phyloP scores from a whole-genome alignment of 108 stramenopile genomes.

The Cyclotella atomus region DNA sequence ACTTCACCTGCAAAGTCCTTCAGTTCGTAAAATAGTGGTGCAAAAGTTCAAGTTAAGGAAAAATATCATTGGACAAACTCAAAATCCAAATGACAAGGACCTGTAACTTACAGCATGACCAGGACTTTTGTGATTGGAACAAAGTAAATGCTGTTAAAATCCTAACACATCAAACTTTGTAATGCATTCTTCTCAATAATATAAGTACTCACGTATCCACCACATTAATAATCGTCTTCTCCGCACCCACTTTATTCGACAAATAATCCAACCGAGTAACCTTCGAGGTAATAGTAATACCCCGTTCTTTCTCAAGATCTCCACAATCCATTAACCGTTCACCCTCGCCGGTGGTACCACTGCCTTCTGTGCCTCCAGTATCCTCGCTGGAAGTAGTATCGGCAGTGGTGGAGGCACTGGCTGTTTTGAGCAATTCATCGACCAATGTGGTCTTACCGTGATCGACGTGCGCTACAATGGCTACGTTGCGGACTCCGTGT shows the following conservation, averaged over 20 bases:
- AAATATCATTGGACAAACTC: no score
- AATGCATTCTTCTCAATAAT: no score
- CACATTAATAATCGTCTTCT: slow-evolving; percentile 69
- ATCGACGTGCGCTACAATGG: slow-evolving; percentile 96
- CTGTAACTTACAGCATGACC: no score
- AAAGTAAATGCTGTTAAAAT: no score
- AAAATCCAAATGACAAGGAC: no score
- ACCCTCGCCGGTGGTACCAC: slow-evolving; percentile 23
- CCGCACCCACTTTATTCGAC: slow-evolving; percentile 24
- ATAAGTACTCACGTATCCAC: no score
- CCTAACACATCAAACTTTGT: no score
- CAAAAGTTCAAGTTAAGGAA: no score
- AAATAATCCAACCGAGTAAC: slow-evolving; percentile 85
- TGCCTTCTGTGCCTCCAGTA: no score
- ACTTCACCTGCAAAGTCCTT: slow-evolving; percentile 98
- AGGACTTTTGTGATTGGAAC: no score
- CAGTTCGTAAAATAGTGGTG: no score
- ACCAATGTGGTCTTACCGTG: slow-evolving; percentile 98
- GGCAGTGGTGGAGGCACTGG: slow-evolving; percentile 45
- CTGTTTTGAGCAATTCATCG: slow-evolving; percentile 86
- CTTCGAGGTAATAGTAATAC: slow-evolving; percentile 96
- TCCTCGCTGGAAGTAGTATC: neutral
- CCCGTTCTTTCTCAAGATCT: slow-evolving; percentile 95
- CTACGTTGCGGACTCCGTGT: slow-evolving; percentile 75
- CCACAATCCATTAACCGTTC: slow-evolving; percentile 91